These are phyloP conservation scores for Chenopodium quinoa DNA, from an alignment of 148 eudicot genomes.

Conservation along the genomic window DNA sequence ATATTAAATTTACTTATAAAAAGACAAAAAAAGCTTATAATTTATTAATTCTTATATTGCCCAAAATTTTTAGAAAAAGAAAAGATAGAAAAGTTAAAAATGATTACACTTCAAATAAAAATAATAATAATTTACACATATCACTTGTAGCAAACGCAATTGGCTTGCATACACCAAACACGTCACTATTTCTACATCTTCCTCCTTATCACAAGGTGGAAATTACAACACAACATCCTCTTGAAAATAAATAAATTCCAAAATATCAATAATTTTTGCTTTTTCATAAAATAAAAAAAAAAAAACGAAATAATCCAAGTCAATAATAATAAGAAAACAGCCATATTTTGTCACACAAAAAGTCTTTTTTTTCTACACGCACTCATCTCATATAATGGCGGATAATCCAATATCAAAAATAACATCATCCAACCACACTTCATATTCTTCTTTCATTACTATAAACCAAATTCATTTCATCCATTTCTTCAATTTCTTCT, in stretches of 20 bases:
- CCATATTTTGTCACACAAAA: not conserved
- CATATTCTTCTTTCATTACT: slow-evolving; percentile 20
- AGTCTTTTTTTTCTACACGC: slow-evolving; percentile 16
- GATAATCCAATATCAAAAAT: slow-evolving; percentile 28
- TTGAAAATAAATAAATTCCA: too few relatives aligned
- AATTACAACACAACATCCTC: not conserved
- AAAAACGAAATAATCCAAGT: too few relatives aligned
- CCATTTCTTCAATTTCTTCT: slow-evolving; percentile 7
- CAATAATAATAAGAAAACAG: too few relatives aligned
- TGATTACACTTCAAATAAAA: too few relatives aligned
- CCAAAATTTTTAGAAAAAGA: too few relatives aligned
- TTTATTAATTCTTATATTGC: too few relatives aligned
- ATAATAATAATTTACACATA: too few relatives aligned
- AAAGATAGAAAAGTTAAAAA: too few relatives aligned
- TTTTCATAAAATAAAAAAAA: too few relatives aligned
- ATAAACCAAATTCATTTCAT: slow-evolving; percentile 19
- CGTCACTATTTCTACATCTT: not conserved
- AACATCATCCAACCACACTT: slow-evolving; percentile 19
- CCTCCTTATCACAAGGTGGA: not conserved
- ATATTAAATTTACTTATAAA: too few relatives aligned
- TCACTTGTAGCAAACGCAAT: not conserved
- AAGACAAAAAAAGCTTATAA: too few relatives aligned
- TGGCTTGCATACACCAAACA: not conserved
- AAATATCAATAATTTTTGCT: too few relatives aligned
- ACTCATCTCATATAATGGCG: slow-evolving; percentile 30